phyloP scores from a whole-genome alignment of 2,329 filamentous ascomycete genomes.

The Sporothrix globosa region DNA sequence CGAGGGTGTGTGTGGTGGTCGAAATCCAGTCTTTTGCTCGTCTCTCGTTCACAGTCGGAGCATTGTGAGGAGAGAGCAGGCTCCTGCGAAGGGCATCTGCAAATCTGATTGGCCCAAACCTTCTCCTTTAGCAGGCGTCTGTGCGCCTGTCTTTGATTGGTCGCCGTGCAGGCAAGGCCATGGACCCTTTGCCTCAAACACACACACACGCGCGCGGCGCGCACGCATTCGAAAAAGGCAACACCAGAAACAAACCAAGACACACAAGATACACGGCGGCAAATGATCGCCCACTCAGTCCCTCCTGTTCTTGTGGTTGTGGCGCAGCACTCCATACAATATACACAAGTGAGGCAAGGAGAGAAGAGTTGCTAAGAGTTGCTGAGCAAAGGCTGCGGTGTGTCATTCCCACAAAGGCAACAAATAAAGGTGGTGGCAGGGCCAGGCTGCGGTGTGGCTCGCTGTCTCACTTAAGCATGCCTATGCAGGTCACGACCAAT shows the following conservation, averaged over 20 bases:
- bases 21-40: not conserved
- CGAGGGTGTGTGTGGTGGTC: conserved; percentile 1
- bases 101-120: conserved; percentile 26
- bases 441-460: conserved; percentile 39
- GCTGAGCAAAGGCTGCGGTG: conserved; percentile 24
- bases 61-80: conserved; percentile 8
- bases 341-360: not conserved
- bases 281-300: not conserved
- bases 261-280: conserved; percentile 19
- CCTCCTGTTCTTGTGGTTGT: not conserved
- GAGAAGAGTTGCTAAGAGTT: not conserved
- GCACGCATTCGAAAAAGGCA: not conserved
- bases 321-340: conserved; percentile 11
- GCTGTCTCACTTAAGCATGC: conserved; percentile 42
- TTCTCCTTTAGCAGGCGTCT: not conserved
- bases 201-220: not conserved
- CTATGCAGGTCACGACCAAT: conserved; percentile 42
- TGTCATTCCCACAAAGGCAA: conserved; percentile 15
- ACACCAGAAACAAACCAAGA: conserved; percentile 5
- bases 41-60: not conserved
- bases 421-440: conserved; percentile 11
- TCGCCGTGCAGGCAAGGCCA: conserved; percentile 19
- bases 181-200: not conserved
- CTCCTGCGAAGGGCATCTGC: conserved; percentile 13
- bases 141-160: conserved; percentile 29